Evolutionary conservation across 495 filamentous ascomycete species (phyloP).

Genomic region (Penicillium pancosmium): DNA sequence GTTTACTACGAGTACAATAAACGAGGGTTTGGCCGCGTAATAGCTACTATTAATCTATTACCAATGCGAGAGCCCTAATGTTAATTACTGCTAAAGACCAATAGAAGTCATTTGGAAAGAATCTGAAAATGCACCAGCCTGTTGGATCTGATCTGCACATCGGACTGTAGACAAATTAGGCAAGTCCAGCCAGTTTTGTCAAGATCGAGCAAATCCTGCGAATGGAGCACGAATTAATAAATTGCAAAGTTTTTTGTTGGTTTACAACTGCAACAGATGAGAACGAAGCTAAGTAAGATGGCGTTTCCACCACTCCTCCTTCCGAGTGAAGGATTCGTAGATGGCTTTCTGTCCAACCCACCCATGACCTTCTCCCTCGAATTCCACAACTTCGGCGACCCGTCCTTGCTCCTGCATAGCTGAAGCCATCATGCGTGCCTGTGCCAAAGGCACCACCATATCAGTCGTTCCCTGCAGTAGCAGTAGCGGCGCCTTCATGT

Average conservation of each 20-base stretch:
- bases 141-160: too few relatives aligned
- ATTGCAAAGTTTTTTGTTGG: too few relatives aligned
- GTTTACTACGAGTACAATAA: too few relatives aligned
- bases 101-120: too few relatives aligned
- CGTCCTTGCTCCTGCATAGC: constrained; percentile 38
- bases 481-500: constrained; percentile 48
- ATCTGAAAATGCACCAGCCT: too few relatives aligned
- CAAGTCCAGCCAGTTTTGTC: constrained; percentile 2
- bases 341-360: constrained; percentile 31
- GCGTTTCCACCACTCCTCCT: constrained; percentile 33
- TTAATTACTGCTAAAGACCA: too few relatives aligned
- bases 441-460: constrained; percentile 49
- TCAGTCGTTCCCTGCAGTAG: constrained; percentile 52
- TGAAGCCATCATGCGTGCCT: constrained; percentile 46
- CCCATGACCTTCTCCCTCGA: constrained; percentile 52
- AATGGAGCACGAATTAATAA: too few relatives aligned
- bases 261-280: not conserved
- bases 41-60: too few relatives aligned
- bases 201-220: too few relatives aligned
- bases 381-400: constrained; percentile 46
- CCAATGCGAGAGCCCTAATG: too few relatives aligned
- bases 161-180: not conserved
- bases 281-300: constrained; percentile 20
- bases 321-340: constrained; percentile 23
- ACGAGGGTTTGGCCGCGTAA: too few relatives aligned